These are phyloP conservation scores for Setomelanomma holmii DNA, from an alignment of 2,329 filamentous ascomycete genomes.

Conservation along the genomic window DNA sequence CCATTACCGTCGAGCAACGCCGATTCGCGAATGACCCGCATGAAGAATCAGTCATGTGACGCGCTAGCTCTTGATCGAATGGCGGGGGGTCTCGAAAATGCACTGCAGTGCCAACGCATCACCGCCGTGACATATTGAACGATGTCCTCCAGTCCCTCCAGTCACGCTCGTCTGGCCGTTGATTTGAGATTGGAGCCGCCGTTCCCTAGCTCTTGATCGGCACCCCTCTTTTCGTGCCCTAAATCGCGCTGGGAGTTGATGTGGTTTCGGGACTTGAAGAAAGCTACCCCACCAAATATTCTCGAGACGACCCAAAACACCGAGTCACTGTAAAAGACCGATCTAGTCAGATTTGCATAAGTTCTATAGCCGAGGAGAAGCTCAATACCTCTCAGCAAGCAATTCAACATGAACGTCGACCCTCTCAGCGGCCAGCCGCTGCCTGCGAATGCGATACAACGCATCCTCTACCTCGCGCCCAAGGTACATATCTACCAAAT, in stretches of 20 bases:
- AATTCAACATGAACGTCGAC: constrained; percentile 67
- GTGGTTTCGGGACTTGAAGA: constrained; percentile 4
- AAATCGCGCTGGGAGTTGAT: constrained; percentile 1
- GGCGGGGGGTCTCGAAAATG: constrained; percentile 17
- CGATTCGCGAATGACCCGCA: constrained; percentile 31
- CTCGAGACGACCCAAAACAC: not conserved
- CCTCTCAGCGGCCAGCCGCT: constrained; percentile 73
- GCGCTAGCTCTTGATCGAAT: constrained; percentile 11
- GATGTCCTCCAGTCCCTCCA: constrained; percentile 38
- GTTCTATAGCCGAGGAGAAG: not conserved
- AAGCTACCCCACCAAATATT: constrained; percentile 26
- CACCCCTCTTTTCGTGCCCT: constrained; percentile 18
- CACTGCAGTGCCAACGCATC: constrained; percentile 46
- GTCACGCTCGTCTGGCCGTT: constrained; percentile 38
- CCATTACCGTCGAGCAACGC: not conserved
- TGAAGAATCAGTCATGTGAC: constrained; percentile 25
- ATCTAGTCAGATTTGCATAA: not conserved
- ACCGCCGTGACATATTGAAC: constrained; percentile 33
- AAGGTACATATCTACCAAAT: constrained; percentile 87
- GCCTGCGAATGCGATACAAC: constrained; percentile 80
- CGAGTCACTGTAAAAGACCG: not conserved
- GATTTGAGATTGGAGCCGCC: constrained; percentile 28
- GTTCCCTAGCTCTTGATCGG: constrained; percentile 21
- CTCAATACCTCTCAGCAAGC: not conserved
- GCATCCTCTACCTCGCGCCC: constrained; percentile 78